These are phyloP conservation scores for Albatrellus ellisii DNA, from an alignment of 768 basidiomycete genomes.

Conservation along the genomic window DNA sequence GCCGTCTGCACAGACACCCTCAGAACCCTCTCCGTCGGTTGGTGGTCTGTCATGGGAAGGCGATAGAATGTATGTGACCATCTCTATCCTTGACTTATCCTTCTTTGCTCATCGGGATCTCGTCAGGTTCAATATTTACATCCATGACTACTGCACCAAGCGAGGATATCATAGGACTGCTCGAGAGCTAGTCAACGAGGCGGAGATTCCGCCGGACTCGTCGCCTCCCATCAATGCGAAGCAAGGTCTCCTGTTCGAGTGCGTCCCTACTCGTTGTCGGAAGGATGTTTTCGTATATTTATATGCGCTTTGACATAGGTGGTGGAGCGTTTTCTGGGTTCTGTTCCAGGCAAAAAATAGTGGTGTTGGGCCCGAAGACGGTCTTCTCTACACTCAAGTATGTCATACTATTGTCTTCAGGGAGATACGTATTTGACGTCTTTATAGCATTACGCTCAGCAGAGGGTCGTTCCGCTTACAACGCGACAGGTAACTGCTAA, in stretches of 20 bases:
- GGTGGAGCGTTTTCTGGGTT: constrained; percentile 89
- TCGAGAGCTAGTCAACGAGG: constrained; percentile 49
- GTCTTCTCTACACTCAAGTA: constrained; percentile 59
- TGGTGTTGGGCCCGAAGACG: constrained; percentile 53
- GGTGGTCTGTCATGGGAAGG: constrained; percentile 58
- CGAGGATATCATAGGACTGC: constrained; percentile 69
- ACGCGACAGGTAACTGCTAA: constrained; percentile 8
- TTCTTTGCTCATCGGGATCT: neutral
- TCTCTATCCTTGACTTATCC: constrained; percentile 3
- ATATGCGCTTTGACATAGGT: constrained; percentile 29
- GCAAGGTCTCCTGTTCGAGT: constrained; percentile 80
- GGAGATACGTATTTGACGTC: neutral
- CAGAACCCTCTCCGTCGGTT: constrained; percentile 7
- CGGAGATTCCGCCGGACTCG: constrained; percentile 48
- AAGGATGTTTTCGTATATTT: constrained; percentile 5
- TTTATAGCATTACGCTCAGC: constrained; percentile 25
- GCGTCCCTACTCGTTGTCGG: constrained; percentile 18
- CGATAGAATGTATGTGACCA: constrained; percentile 57
- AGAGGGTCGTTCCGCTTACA: constrained; percentile 2
- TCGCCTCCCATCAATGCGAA: constrained; percentile 71
- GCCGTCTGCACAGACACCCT: constrained; percentile 9
- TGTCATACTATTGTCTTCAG: constrained; percentile 15
- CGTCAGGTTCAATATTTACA: constrained; percentile 79
- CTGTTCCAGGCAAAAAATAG: constrained; percentile 72
- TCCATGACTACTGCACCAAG: constrained; percentile 75